Percentiles rank a stretch among this genome's conserved stretches.
phyloP scores from a whole-genome alignment of 1,284 basidiomycete genomes.

The Rhodotorula sp. region DNA sequence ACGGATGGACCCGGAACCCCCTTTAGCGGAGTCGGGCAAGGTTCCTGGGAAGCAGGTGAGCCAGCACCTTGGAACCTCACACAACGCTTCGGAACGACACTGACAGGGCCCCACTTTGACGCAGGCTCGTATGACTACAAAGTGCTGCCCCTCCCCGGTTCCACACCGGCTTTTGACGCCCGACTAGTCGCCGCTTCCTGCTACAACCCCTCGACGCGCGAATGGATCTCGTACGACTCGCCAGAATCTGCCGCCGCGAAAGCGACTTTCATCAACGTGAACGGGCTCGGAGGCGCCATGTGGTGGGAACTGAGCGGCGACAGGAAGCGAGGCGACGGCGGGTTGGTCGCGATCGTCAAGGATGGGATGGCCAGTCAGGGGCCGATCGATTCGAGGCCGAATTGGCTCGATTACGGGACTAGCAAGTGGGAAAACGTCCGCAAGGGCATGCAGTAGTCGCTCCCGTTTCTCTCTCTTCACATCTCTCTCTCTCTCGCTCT shows the following conservation, averaged over 20 bases:
- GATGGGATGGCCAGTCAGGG: slow-evolving; percentile 20
- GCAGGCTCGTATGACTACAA: slow-evolving; percentile 38
- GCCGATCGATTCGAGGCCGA: slow-evolving; percentile 56
- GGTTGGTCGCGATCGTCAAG: slow-evolving; percentile 38
- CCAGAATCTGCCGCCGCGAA: slow-evolving; percentile 70
- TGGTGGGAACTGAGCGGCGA: slow-evolving; percentile 51
- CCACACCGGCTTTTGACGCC: slow-evolving; percentile 66
- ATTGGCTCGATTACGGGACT: slow-evolving; percentile 62
- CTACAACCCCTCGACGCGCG: slow-evolving; percentile 62
- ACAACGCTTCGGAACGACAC: background rate
- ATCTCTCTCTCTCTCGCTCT: background rate
- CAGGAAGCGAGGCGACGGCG: slow-evolving; percentile 15
- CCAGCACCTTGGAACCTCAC: background rate
- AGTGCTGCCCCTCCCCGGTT: slow-evolving; percentile 60
- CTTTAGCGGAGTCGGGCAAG: slow-evolving; percentile 73
- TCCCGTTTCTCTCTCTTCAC: too few relatives aligned
- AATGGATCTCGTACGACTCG: slow-evolving; percentile 74
- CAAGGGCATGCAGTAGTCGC: slow-evolving; percentile 37
- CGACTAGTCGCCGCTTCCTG: slow-evolving; percentile 74
- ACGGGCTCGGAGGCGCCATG: slow-evolving; percentile 42
- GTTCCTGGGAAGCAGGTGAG: slow-evolving; percentile 59
- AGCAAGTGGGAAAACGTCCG: slow-evolving; percentile 52
- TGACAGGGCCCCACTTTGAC: background rate
- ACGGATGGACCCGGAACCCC: slow-evolving; percentile 71
- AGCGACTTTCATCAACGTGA: slow-evolving; percentile 64